Percentiles rank a stretch among this genome's conserved stretches.
phyloP scores from a whole-genome alignment of 768 basidiomycete species.

The Cystobasidium ongulense region DNA sequence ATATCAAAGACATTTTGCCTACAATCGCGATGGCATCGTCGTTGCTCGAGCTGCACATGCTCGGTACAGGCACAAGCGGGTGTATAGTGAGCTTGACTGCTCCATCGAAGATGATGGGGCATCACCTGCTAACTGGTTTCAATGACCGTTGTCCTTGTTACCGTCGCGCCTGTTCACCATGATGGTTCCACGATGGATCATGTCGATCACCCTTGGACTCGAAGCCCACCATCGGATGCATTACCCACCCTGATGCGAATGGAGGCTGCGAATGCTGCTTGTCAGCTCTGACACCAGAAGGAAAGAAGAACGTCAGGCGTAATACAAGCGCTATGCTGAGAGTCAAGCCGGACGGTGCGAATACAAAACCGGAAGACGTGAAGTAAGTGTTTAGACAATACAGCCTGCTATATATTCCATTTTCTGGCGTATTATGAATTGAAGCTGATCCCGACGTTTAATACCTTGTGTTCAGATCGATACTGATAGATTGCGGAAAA shows the following conservation, averaged over 20 bases:
- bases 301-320: slow-evolving; percentile 72
- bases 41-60: slow-evolving; percentile 35
- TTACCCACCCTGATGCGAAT: slow-evolving; percentile 59
- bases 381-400: slow-evolving; percentile 42
- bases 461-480: slow-evolving; percentile 12
- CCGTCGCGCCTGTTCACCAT: neutral
- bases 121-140: neutral
- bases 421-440: neutral
- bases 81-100: slow-evolving; percentile 11
- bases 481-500: slow-evolving; percentile 41
- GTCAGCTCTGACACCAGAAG: slow-evolving; percentile 59
- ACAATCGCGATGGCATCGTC: neutral
- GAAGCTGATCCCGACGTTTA: neutral
- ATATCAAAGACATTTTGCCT: too few relatives aligned
- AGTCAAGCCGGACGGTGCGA: slow-evolving; percentile 41
- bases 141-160: neutral
- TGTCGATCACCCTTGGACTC: slow-evolving; percentile 34
- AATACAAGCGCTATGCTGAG: slow-evolving; percentile 70
- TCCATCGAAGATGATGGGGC: neutral
- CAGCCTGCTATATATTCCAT: neutral
- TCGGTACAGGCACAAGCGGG: slow-evolving; percentile 40
- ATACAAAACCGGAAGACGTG: slow-evolving; percentile 52
- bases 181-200: neutral
- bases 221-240: slow-evolving; percentile 59
- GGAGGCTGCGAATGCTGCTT: slow-evolving; percentile 58